Evolutionary conservation across 257 asterid genomes (phyloP), one percentile per base, ranked within the genome.

Genomic region (Scutellaria baicalensis): DNA sequence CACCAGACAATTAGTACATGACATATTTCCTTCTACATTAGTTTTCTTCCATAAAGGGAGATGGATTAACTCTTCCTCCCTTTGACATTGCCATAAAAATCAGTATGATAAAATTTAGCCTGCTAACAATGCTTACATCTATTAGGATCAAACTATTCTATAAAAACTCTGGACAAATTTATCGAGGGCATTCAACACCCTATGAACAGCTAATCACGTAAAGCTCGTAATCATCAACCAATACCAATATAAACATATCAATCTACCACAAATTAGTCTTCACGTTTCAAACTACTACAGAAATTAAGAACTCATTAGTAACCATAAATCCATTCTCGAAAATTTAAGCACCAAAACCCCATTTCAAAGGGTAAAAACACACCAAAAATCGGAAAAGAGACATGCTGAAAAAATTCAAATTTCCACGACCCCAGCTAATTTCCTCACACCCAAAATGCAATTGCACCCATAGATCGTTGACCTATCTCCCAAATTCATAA

Each of bases 381-480:
- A 16, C 3, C 11, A 8, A 62, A 55, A 38, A 6, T 31, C 23
- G 39, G n/a, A 40, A 59, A 58, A 9, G 18, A 9, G 31, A 54
- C 1, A 27, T n/a, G 16, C 51, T 54, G 51, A 23, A 59, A n/a
- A 55, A 62, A 40, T 50, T 31, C 61, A 67, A 76, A 61, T 4
- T 71, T 35, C 63, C 65, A 51, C 48, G 69, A 12, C 57, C 67
- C 70, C 59, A 58, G 23, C 73, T 40, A 42, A 57, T 42, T 42
- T 57, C 16, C 47, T 49, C 44, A 49, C 31, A 69, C 70, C 66
- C 50, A 50, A 70, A 69, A 27, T 7, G 18, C 59, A 70, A 78
- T 62, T n/a, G 31, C 21, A 40, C 40, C 1, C 52, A 38, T 52
- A 44, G 72, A 76, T 69, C 79, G 78, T 74, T 70, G 75, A 73